Base-by-base conservation (phyloP, 257 asterid species). In the Fraxinus anomala region DNA sequence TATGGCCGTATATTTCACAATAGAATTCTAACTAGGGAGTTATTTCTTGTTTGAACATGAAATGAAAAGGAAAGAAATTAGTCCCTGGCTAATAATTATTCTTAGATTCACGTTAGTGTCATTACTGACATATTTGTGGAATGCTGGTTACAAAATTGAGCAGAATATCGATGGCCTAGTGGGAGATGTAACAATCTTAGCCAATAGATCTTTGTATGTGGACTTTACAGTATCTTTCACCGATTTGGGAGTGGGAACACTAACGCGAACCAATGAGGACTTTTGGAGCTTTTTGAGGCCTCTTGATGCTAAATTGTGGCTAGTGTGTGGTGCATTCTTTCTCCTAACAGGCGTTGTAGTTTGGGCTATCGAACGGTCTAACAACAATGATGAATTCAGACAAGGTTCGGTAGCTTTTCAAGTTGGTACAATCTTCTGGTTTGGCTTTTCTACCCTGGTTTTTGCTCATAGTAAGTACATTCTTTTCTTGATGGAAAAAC, bases 371-470 rank as follows among this genome's bases (percentile, higher is more conserved):
- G 66, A 56, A 21, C 11, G 66, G 28, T n/a, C 66, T 5, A 56
- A 56, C 28, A 56, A n/a, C 66, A 56, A 56, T 26, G 5, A 6
- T 19, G 28, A 56, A 56, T 56, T 56, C 28, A 56, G 26, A 19
- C 28, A 56, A 56, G 66, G 66, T 21, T 56, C 66, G 6, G 10
- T n/a, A n/a, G 11, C 28, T 56, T 56, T n/a, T 56, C 66, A 56
- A 6, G 21, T 56, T n/a, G 66, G 28, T 30, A 56, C 66, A 56
- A 56, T 56, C 14, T 56, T 56, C 11, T 56, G 66, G 66, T 56
- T 56, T 56, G 66, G 66, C 12, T n/a, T 56, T 56, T 56, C 66
- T 21, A 56, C 66, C 66, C 24, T 56, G 28, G 66, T 56, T 56
- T 56, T 19, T 56, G 66, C 66, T 21, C 66, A 56, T 9, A n/a